Evolutionary conservation across 2,329 filamentous ascomycete species (phyloP), one percentile per base, ranked within the genome.

Genomic region (Dactylellina sp.): DNA sequence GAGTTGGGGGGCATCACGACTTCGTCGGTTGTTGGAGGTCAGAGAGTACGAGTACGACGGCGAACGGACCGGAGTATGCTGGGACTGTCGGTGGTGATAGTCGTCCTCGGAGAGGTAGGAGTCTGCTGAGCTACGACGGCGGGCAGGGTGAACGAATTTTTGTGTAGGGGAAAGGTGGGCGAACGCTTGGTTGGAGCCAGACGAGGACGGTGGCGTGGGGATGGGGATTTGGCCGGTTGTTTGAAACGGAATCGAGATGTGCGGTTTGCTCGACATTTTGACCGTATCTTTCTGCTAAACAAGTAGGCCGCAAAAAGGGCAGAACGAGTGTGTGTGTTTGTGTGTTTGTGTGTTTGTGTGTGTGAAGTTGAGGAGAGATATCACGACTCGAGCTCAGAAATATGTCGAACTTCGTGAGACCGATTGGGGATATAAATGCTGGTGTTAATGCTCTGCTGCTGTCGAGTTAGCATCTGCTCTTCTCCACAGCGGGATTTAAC

Each of bases 401-500:
- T 12, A 40, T 40, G 6, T 40, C 4, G 3, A 16, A 40, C 4
- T 40, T 40, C n/a, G 11, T 16, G 9, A 4, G 37, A 40, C 9
- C 37, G 37, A 40, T 40, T 6, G 12, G n/a, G 18, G 59, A 63
- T 50, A 32, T 50, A 53, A 18, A 53, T 37, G 16, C 49, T 53
- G 7, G 4, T 4, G 11, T 25, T 22, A 7, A 50, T 3, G 11
- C 7, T 20, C 5, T 5, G 7, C 3, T 18, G 20, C 20, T 7
- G 46, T 32, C 6, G 7, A 25, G 20, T 47, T 9, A 22, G 44
- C 20, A 22, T 14, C 7, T 32, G 7, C n/a, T n/a, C 42, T 71
- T 49, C 57, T 57, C 63, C 63, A 68, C 56, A 71, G 65, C 66
- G 59, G 66, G 66, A 72, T 72, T 64, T 72, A 66, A 74, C 53